Percentiles rank a stretch among this genome's conserved stretches.
Conservation (phyloP, 306 rosid species). For the apple (Malus domestica) region ASM211411v1 NC_041802.1:3816501-3817000, state of each 20-base stretch:
- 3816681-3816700: neutral
- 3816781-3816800: conserved; percentile 96
- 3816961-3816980: neutral
- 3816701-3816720: neutral
- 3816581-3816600: neutral
- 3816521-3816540: neutral
- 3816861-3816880: conserved; percentile 34
- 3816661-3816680: neutral
- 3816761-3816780: conserved; percentile 80
- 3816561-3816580: neutral
- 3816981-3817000: neutral
- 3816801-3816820: conserved; percentile 24
- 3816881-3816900: neutral
- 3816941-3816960: neutral
- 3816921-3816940: neutral
- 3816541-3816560: neutral
- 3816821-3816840: conserved; percentile 23
- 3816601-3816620: neutral
- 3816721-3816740: conserved; percentile 86
- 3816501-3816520: neutral
- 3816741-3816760: conserved; percentile 86
- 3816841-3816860: neutral
- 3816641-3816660: neutral
- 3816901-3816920: neutral
- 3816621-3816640: neutral